Base-by-base conservation (phyloP, 768 basidiomycete genomes). In the Boletus rufocinnamomeus region DNA sequence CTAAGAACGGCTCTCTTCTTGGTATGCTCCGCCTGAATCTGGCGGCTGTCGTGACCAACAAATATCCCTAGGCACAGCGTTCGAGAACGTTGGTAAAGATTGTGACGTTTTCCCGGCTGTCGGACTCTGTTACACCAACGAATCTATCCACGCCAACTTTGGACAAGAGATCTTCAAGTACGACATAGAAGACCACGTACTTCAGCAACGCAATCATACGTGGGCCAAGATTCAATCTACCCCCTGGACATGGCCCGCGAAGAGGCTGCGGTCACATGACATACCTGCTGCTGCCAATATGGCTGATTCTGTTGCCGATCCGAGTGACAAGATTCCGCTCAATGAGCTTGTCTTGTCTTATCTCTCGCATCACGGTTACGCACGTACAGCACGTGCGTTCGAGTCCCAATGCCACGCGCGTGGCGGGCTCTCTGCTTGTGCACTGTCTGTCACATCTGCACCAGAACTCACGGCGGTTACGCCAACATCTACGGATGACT, bases 111-210 rank as follows among this genome's bases (percentile, higher is more conserved):
- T 88, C 68, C 95, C 96, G 3, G 86, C 91, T n/a, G 82, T 97
- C 57, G 95, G 95, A 27, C 79, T 98, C 54, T 89, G 91, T 50
- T 88, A 94, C 66, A 75, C 80, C 1, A 83, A 84, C 35, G 96
- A 98, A 73, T 78, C 83, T 14, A 75, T 98, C 40, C 84, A 85
- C 35, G 88, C 87, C 66, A 98, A 98, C 76, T 95, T 98, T 70
- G 93, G 93, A 28, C 86, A 88, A 68, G 84, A 84, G 10, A 80
- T 86, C 4, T 98, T 98, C 83, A 82, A 79, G 64, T 98, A 85
- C 72, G 95, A 97, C 72, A 96, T 98, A 68, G 91, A 95, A 55
- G 84, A 86, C 49, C 85, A 95, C 66, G 89, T 91, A 17, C 86
- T 87, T 61, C 85, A 87, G 63, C 83, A 83, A 63, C 83, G 86